A percentile compares a stretch with the other conserved stretches of the same genome.
phyloP scores from a whole-genome alignment of 2,329 filamentous ascomycete genomes.

The Blumeria graminis region DNA sequence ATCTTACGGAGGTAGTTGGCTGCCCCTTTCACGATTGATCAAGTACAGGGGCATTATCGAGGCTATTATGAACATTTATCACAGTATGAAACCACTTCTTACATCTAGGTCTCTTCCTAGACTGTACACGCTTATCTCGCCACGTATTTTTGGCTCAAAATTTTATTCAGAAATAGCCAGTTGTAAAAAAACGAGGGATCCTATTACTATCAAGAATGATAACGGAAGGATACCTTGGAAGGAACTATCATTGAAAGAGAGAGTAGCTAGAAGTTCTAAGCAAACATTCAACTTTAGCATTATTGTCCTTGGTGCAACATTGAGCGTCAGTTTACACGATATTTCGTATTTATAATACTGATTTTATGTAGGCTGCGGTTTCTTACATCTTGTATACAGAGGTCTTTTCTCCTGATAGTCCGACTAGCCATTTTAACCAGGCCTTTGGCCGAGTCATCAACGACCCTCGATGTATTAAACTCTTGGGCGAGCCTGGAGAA shows the following conservation, averaged over 20 bases:
- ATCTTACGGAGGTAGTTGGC: too few species aligned
- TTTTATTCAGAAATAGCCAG: too few species aligned
- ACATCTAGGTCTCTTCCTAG: too few species aligned
- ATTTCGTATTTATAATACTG: conserved; percentile 1
- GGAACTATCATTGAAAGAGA: conserved; percentile 51
- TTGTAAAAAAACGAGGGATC: conserved; percentile 25
- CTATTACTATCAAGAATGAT: conserved; percentile 68
- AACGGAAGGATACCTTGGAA: conserved; percentile 63
- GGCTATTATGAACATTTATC: too few species aligned
- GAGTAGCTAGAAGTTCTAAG: conserved; percentile 64
- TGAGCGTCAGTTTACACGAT: conserved; percentile 34
- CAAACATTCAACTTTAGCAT: conserved; percentile 75
- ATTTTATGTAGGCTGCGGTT: conserved; percentile 37
- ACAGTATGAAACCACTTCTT: too few species aligned
- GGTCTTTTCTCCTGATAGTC: conserved; percentile 65
- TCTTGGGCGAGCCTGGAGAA: conserved; percentile 51
- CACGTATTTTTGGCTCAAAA: too few species aligned
- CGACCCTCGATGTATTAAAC: conserved; percentile 42
- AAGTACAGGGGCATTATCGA: too few species aligned
- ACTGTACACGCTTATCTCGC: too few species aligned
- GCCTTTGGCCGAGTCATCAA: conserved; percentile 57
- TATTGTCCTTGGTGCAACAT: conserved; percentile 45
- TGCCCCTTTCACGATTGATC: too few species aligned
- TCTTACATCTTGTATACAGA: conserved; percentile 57
- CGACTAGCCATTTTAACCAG: conserved; percentile 70